Evolutionary conservation across 2,329 filamentous ascomycete species (phyloP).

Genomic region (Rhynchosporium graminicola): DNA sequence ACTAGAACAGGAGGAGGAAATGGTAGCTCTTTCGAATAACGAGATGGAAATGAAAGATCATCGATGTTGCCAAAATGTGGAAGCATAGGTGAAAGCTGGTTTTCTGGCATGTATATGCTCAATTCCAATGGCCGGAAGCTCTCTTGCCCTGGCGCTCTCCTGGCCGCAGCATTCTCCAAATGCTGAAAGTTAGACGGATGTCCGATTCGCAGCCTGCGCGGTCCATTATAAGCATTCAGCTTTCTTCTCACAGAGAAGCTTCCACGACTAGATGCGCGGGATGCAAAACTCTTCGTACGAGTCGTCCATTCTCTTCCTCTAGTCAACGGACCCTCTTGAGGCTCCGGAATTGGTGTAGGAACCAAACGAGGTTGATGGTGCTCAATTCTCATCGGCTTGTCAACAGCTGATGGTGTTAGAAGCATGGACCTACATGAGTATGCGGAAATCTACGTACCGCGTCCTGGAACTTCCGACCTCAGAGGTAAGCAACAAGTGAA

Average conservation of each 20-base stretch:
- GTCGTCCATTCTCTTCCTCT: conserved; percentile 38
- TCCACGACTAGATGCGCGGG: conserved; percentile 46
- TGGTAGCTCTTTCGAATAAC: conserved; percentile 23
- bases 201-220: conserved; percentile 59
- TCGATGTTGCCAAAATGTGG: conserved; percentile 49
- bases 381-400: conserved; percentile 43
- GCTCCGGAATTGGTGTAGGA: conserved; percentile 41
- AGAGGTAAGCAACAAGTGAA: conserved; percentile 36
- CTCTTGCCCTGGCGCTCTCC: conserved; percentile 28
- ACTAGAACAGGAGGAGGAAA: conserved; percentile 27
- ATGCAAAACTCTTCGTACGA: conserved; percentile 44
- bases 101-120: conserved; percentile 51
- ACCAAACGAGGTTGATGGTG: conserved; percentile 45
- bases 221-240: conserved; percentile 46
- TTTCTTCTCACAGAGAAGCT: conserved; percentile 49
- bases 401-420: conserved; percentile 36
- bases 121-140: conserved; percentile 58
- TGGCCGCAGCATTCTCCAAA: conserved; percentile 46
- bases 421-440: conserved; percentile 15
- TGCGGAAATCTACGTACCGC: conserved; percentile 31
- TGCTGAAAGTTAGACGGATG: conserved; percentile 62
- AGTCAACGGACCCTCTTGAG: conserved; percentile 36
- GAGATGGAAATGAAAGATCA: conserved; percentile 20
- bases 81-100: conserved; percentile 56
- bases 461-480: conserved; percentile 28